A percentile compares a stretch with the other conserved stretches of the same genome.
Conservation (phyloP, 1,284 basidiomycete species). For the Naganishia cerealis region DNA sequence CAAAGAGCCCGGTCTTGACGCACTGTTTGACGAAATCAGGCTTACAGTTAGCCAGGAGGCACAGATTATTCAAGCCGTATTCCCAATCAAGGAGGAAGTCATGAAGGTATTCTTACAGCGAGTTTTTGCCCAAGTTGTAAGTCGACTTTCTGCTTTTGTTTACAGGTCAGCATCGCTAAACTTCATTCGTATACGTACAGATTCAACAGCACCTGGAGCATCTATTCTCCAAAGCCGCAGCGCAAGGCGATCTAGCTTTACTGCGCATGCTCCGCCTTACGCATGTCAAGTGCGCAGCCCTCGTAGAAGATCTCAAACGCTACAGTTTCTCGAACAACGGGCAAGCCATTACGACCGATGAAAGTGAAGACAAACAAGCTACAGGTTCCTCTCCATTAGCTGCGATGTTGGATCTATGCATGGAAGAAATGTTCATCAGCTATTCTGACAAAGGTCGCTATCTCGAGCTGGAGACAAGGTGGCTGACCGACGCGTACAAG, state of each 20-base stretch:
- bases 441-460: conserved; percentile 91
- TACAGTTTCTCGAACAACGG: conserved; percentile 74
- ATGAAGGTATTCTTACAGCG: conserved; percentile 98
- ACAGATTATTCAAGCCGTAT: conserved; percentile 97
- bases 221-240: conserved; percentile 69
- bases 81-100: conserved; percentile 93
- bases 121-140: conserved; percentile 94
- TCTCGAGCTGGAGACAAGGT: conserved; percentile 86
- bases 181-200: conserved; percentile 54
- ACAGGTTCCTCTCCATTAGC: conserved; percentile 56
- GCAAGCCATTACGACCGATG: conserved; percentile 25
- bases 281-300: conserved; percentile 71
- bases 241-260: conserved; percentile 83
- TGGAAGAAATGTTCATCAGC: conserved; percentile 94
- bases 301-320: conserved; percentile 89
- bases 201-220: conserved; percentile 93
- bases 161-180: background rate
- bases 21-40: conserved; percentile 83
- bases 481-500: conserved; percentile 78
- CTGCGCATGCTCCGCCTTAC: conserved; percentile 86
- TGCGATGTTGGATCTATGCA: conserved; percentile 85
- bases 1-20: conserved; percentile 73
- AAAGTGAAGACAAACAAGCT: conserved; percentile 2
- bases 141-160: conserved; percentile 42
- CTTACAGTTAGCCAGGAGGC: conserved; percentile 90